Evolutionary conservation across 495 filamentous ascomycete genomes (phyloP).

Genomic region (Hypoxylon crocopeplum): DNA sequence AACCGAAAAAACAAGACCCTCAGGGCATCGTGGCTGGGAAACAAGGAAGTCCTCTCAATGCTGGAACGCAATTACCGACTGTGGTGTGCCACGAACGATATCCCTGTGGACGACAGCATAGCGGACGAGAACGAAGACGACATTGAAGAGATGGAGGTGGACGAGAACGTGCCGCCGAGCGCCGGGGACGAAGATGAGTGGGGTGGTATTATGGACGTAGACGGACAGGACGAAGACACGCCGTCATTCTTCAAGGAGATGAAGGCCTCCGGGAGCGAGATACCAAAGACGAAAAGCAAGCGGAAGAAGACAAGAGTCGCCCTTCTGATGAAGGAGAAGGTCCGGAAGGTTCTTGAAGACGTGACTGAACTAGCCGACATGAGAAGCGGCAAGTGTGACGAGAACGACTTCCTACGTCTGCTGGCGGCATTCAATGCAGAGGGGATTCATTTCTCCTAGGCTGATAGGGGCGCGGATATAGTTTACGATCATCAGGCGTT

Average conservation of each 20-base stretch:
- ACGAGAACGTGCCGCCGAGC: conserved; percentile 53
- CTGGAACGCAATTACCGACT: conserved; percentile 85
- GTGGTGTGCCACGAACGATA: conserved; percentile 84
- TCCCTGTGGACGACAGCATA: conserved; percentile 75
- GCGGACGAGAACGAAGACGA: conserved; percentile 57
- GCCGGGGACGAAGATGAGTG: conserved; percentile 60
- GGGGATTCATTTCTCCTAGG: conserved; percentile 89
- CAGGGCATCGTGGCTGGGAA: conserved; percentile 75
- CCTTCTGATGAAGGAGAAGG: conserved; percentile 79
- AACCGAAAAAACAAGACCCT: conserved; percentile 76
- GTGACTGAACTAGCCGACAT: conserved; percentile 79
- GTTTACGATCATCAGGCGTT: conserved; percentile 21
- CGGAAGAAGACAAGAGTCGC: conserved; percentile 78
- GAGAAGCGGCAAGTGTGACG: conserved; percentile 83
- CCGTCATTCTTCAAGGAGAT: conserved; percentile 82
- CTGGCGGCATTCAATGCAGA: conserved; percentile 77
- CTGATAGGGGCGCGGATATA: background rate
- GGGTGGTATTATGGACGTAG: conserved; percentile 50
- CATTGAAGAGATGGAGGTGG: conserved; percentile 60
- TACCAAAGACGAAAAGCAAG: conserved; percentile 59
- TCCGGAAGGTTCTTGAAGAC: conserved; percentile 78
- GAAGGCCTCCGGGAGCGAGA: conserved; percentile 52
- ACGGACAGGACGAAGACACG: conserved; percentile 56
- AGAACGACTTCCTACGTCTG: conserved; percentile 81
- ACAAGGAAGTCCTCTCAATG: conserved; percentile 78